Conservation (phyloP, 371 early-diverging fungal genomes). For the Rhizopus sp. region DNA sequence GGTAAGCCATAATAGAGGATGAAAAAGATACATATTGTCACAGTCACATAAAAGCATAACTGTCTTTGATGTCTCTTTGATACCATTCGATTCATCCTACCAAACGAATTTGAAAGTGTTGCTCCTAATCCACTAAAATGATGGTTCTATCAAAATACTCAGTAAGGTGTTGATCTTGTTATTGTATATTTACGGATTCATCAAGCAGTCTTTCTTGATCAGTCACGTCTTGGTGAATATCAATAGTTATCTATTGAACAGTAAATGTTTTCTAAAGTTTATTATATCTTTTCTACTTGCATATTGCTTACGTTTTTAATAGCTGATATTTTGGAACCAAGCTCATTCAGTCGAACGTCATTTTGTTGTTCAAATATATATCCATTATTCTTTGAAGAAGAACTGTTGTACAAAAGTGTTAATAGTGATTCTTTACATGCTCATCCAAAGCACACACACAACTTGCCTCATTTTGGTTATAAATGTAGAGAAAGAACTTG, state of each 20-base stretch:
- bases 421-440: no score
- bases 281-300: not conserved
- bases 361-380: constrained; percentile 50
- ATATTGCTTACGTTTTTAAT: constrained; percentile 36
- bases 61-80: constrained; percentile 50
- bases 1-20: constrained; percentile 15
- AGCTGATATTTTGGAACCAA: constrained; percentile 43
- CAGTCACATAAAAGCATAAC: constrained; percentile 33
- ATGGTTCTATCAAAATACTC: constrained; percentile 23
- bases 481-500: no score
- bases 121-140: constrained; percentile 38
- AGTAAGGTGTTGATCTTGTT: not conserved
- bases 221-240: constrained; percentile 46
- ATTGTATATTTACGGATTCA: constrained; percentile 33
- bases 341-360: constrained; percentile 45
- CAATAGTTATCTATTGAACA: constrained; percentile 41
- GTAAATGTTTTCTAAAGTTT: not conserved
- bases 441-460: no score
- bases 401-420: not conserved
- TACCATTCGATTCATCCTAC: constrained; percentile 45
- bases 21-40: constrained; percentile 12
- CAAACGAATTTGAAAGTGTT: constrained; percentile 33
- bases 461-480: no score
- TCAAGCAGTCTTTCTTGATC: constrained; percentile 43
- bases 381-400: constrained; percentile 21